These are phyloP conservation scores for Nectriaceae sp. DNA, from an alignment of 2,329 filamentous ascomycete species.

Conservation along the genomic window DNA sequence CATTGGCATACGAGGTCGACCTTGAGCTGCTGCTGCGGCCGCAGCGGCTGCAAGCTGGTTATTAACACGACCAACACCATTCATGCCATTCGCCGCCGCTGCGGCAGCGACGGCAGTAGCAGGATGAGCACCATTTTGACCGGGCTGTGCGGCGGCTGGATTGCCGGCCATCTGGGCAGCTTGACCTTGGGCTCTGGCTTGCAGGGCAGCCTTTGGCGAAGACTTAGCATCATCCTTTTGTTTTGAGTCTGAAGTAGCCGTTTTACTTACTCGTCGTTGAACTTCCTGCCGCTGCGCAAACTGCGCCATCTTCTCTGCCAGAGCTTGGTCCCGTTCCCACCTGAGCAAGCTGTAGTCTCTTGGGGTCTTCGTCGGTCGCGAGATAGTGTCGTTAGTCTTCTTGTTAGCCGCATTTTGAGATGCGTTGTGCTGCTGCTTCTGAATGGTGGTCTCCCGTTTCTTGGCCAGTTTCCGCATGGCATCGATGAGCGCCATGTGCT, in stretches of 20 bases:
- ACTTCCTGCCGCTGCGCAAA: constrained; percentile 61
- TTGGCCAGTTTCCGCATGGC: constrained; percentile 94
- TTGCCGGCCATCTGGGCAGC: constrained; percentile 47
- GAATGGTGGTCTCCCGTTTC: constrained; percentile 81
- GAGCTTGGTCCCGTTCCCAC: constrained; percentile 77
- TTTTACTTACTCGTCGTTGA: constrained; percentile 53
- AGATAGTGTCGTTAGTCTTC: constrained; percentile 70
- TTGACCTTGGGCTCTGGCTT: constrained; percentile 50
- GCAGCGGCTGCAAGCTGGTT: constrained; percentile 47
- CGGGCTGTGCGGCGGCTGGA: constrained; percentile 36
- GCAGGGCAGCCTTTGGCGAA: constrained; percentile 40
- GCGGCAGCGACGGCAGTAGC: constrained; percentile 21
- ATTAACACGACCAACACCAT: constrained; percentile 40
- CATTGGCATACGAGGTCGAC: constrained; percentile 54
- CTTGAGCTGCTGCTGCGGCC: constrained; percentile 45
- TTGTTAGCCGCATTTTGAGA: constrained; percentile 76
- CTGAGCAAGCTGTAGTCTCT: constrained; percentile 89
- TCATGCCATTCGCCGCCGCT: constrained; percentile 30
- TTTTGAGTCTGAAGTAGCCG: background rate
- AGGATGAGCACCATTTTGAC: constrained; percentile 29
- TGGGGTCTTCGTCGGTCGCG: constrained; percentile 69
- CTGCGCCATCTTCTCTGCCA: constrained; percentile 61
- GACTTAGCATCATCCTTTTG: constrained; percentile 27
- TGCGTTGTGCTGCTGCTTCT: constrained; percentile 88
- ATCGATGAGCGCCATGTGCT: constrained; percentile 86